Base-by-base conservation (phyloP, 2,329 filamentous ascomycete genomes). In the Sporothrix globosa region DNA sequence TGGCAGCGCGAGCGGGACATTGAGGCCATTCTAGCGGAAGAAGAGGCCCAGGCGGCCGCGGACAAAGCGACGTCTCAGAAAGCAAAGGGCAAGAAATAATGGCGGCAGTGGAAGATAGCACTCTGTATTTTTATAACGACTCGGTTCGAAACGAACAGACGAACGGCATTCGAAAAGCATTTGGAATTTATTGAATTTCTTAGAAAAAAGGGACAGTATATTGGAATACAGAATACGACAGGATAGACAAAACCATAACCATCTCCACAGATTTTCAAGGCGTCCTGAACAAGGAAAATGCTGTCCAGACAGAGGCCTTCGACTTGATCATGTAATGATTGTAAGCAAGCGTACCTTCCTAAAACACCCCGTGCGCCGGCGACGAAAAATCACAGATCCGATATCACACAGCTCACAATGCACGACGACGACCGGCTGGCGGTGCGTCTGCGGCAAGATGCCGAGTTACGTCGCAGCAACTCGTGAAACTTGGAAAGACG, bases 1-100 rank as follows among this genome's bases (percentile, higher is more conserved):
- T 97, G 92, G 92, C 84, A 96, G 74, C 85, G 89, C 56, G 88
- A 90, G 73, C 86, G 86, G 74, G 94, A 97, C 73, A 88, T 97
- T 50, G 86, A 92, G 77, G 85, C 85, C 5, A 80, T 97, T 74
- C 83, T 92, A 69, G 84, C 82, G 19, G 87, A 90, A 11, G 88
- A 90, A 73, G 84, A 90, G 77, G 85, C 84, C 66, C 78, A 77
- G 21, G 77, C 77, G 14, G 75, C 75, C 39, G 70, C 72, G 1
- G 44, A 63, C 11, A 48, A 44, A 72, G 10, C 76, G 75, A 56
- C 73, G 73, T 34, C 65, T 1, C 63, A 10, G 68, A 60, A 70
- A 11, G 7, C 44, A 5, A 73, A 72, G 53, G 71, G 69, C 21
- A 76, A 74, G 72, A 75, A 74, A 69, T 75, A 65, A 61, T 53